Evolutionary conservation across 2,329 filamentous ascomycete genomes (phyloP), one percentile per base, ranked within the genome.

Genomic region (Alternaria hordeiaustralica): DNA sequence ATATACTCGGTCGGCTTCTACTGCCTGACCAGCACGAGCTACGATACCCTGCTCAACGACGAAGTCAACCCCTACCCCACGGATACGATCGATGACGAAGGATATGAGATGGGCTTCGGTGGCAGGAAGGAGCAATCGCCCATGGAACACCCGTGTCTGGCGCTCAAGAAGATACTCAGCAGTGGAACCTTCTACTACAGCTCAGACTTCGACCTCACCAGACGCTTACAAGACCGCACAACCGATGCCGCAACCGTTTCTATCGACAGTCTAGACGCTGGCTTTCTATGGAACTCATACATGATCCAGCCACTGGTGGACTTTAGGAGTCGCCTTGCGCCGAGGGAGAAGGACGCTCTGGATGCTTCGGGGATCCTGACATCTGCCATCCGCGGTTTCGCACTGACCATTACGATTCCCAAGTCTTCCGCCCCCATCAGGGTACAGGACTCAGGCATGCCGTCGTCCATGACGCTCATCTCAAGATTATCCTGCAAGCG

Each of bases 111-210:
- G 75, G 82, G 83, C 41, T 81, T 82, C 63, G 79, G 80, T 18
- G 79, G 81, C 60, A 89, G 90, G 61, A 86, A 90, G 61, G 87
- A 88, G 71, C 93, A 97, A 46, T 84, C 88, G 45, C 81, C 89
- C 25, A 80, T 92, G 28, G 94, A 97, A 75, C 94, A 97, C 79
- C 96, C 96, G 7, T 98, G 95, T 79, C 84, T 93, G 72, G 92
- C 96, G 49, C 81, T 99, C 63, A 94, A 95, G 80, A 98, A 97
- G 84, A 87, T 99, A 41, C 84, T 99, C 60, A 91, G 93, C 76
- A 94, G 96, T 78, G 94, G 95, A 25, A 97, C 92, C 28, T 99
- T 99, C 78, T 99, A 98, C 79, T 99, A 97, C 82, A 97, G 94
- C 77, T 93, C 93, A n/a, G 94, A 98, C 79, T 99, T 99, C 79